These are phyloP conservation scores for Candida xiaguanensis DNA, from an alignment of 805 yeast genomes.

Conservation along the genomic window DNA sequence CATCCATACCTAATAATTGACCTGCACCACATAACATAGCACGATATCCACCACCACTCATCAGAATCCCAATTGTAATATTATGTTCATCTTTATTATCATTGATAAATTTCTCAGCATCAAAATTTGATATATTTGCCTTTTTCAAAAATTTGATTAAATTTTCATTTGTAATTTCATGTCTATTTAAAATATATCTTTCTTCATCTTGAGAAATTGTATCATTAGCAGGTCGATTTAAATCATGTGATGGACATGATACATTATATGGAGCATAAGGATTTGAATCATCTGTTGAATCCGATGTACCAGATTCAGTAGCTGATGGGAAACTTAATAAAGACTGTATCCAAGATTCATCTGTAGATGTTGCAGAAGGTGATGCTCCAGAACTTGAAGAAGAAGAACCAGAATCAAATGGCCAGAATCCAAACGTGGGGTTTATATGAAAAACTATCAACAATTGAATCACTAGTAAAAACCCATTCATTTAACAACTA, in stretches of 20 bases:
- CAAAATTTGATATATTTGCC: conserved; percentile 30
- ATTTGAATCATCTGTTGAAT: conserved; percentile 10
- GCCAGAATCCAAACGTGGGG: conserved; percentile 8
- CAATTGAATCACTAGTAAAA: neutral
- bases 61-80: conserved; percentile 31
- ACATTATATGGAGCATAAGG: conserved; percentile 29
- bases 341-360: neutral
- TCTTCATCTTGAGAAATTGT: conserved; percentile 21
- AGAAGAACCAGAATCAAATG: conserved; percentile 7
- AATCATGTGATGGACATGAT: conserved; percentile 24
- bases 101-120: conserved; percentile 26
- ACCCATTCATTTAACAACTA: neutral
- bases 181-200: conserved; percentile 23
- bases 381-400: neutral
- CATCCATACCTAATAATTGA: conserved; percentile 73
- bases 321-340: neutral
- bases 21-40: conserved; percentile 90
- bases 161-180: conserved; percentile 26
- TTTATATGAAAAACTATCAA: neutral
- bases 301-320: conserved; percentile 4
- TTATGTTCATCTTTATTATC: conserved; percentile 19
- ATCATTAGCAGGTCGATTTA: conserved; percentile 26
- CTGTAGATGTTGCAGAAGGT: neutral
- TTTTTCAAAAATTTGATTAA: conserved; percentile 23
- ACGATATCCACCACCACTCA: conserved; percentile 73